These are phyloP conservation scores for Alternaria ventricosa DNA, from an alignment of 2,329 filamentous ascomycete genomes.

Conservation along the genomic window DNA sequence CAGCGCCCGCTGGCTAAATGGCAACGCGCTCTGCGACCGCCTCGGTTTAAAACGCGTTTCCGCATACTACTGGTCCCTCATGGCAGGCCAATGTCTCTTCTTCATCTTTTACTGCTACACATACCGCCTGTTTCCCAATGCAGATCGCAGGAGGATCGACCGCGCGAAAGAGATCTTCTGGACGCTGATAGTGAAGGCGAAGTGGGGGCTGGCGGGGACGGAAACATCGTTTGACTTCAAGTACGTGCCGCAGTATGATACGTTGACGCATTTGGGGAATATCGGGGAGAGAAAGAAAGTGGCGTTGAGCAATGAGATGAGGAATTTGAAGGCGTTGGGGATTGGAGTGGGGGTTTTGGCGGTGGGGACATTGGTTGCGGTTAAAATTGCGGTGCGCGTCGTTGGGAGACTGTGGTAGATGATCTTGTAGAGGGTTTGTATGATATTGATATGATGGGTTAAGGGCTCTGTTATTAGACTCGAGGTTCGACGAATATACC, in stretches of 20 bases:
- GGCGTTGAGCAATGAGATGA: slow-evolving; percentile 52
- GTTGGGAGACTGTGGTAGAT: slow-evolving; percentile 26
- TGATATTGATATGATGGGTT: background rate
- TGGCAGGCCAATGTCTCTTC: slow-evolving; percentile 70
- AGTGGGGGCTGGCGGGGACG: slow-evolving; percentile 66
- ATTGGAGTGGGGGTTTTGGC: slow-evolving; percentile 45
- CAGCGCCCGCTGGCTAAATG: slow-evolving; percentile 73
- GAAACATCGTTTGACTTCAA: slow-evolving; percentile 74
- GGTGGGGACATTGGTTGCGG: slow-evolving; percentile 28
- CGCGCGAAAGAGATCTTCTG: slow-evolving; percentile 62
- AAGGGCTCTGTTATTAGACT: background rate
- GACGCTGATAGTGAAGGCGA: slow-evolving; percentile 67
- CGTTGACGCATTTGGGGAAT: slow-evolving; percentile 57
- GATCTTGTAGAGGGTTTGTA: background rate
- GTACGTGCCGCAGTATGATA: slow-evolving; percentile 66
- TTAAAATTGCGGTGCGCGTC: slow-evolving; percentile 34
- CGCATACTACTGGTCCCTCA: slow-evolving; percentile 65
- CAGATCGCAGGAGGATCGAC: slow-evolving; percentile 61
- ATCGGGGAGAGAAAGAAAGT: slow-evolving; percentile 48
- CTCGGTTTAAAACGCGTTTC: slow-evolving; percentile 65
- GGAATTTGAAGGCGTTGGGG: slow-evolving; percentile 56
- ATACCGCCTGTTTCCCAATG: slow-evolving; percentile 57
- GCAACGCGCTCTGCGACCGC: slow-evolving; percentile 65
- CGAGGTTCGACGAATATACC: background rate
- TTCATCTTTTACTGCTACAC: slow-evolving; percentile 64